phyloP scores from a whole-genome alignment of 768 basidiomycete genomes.

The Cantharellus anzutake region DNA sequence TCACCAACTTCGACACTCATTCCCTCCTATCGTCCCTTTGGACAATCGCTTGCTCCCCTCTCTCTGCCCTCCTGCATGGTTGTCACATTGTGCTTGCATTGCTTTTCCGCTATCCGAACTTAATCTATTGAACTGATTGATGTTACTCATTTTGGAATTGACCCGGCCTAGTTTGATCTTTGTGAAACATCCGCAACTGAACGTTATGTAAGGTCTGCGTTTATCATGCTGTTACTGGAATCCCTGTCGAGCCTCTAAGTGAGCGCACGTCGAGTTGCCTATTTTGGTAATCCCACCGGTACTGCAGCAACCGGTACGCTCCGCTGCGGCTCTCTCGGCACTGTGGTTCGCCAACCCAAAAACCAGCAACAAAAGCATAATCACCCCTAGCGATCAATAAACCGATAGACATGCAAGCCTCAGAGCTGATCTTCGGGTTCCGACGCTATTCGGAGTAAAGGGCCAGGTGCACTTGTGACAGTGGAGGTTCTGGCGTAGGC shows the following conservation, averaged over 20 bases:
- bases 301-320: not conserved
- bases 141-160: no score
- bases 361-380: no score
- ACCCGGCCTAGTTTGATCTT: not conserved
- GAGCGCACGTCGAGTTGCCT: not conserved
- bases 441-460: constrained; percentile 40
- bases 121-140: no score
- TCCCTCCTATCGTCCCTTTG: no score
- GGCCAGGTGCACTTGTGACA: constrained; percentile 71
- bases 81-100: no score
- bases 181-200: not conserved
- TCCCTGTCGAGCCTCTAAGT: not conserved
- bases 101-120: no score
- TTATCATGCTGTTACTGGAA: not conserved
- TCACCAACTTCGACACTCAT: not conserved
- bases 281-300: not conserved
- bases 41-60: no score
- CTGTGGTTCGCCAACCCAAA: not conserved
- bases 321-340: not conserved
- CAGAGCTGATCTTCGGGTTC: not conserved
- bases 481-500: constrained; percentile 69
- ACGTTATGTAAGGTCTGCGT: not conserved
- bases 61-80: no score
- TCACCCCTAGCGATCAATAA: no score
- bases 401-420: no score